Evolutionary conservation across 805 yeast genomes (phyloP).

Genomic region (Kuraishia borneana): DNA sequence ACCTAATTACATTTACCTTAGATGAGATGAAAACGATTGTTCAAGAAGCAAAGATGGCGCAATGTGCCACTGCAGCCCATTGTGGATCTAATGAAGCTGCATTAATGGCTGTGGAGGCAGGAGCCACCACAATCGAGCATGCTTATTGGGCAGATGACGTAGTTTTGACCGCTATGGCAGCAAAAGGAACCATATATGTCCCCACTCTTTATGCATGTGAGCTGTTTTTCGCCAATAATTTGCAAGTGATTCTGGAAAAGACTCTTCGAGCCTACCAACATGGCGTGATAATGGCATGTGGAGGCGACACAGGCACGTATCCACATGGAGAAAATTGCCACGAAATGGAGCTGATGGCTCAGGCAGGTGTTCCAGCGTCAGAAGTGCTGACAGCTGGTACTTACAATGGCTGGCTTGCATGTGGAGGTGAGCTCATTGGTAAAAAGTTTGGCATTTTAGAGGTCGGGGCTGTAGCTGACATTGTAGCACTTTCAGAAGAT

Average conservation of each 20-base stretch:
- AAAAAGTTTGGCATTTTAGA: conserved; percentile 15
- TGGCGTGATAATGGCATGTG: conserved; percentile 15
- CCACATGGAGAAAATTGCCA: conserved; percentile 18
- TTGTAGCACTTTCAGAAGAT: conserved; percentile 13
- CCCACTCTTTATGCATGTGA: conserved; percentile 16
- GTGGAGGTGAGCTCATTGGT: conserved; percentile 14
- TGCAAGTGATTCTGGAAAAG: conserved; percentile 8
- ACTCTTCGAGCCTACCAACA: conserved; percentile 12
- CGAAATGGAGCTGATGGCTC: conserved; percentile 14
- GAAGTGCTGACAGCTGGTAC: conserved; percentile 11
- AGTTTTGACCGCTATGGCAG: conserved; percentile 9
- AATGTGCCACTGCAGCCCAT: conserved; percentile 17
- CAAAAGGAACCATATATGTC: conserved; percentile 12
- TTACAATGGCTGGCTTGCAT: conserved; percentile 17
- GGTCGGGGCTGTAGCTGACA: conserved; percentile 13
- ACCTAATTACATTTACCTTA: conserved; percentile 14
- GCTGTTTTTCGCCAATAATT: conserved; percentile 10
- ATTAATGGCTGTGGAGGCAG: conserved; percentile 16
- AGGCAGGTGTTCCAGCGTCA: conserved; percentile 13
- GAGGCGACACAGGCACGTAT: conserved; percentile 18
- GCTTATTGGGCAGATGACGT: conserved; percentile 14
- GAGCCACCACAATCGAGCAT: conserved; percentile 15
- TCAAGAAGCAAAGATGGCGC: conserved; percentile 14
- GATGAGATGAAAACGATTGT: conserved; percentile 14
- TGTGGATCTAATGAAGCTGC: conserved; percentile 15